Evolutionary conservation across 2,329 filamentous ascomycete genomes (phyloP), one percentile per base, ranked within the genome.

Genomic region (Stenocarpella maydis): DNA sequence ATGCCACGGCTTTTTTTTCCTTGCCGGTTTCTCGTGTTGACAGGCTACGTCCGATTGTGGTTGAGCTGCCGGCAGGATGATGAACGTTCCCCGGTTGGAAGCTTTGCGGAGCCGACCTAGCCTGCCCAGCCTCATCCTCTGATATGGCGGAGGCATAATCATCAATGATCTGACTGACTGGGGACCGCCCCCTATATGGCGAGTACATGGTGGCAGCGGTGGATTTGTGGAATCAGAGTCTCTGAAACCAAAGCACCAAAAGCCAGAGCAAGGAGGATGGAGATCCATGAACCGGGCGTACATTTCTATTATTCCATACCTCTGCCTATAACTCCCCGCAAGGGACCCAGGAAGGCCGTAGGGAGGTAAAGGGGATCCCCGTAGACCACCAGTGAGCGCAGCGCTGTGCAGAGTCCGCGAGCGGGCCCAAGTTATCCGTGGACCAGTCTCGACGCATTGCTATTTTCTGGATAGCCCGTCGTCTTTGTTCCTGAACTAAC

Each of bases 31-130:
- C 58, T 14, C 41, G 19, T 24, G 58, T 21, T 21, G 58, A 47
- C 14, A 70, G 41, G 15, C 65, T 70, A 43, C 68, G 65, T 19
- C 65, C 61, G 43, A 70, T 65, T 7, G 68, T 60, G 9, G 67
- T 50, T 19, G 69, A 19, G n/a, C 43, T 60, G 31, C 70, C 70
- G 21, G 54, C 65, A 34, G 58, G 28, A 8, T 68, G 65, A n/a
- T 39, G 43, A 39, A 71, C 50, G 7, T 71, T 64, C 45, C 67
- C 50, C 47, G 53, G 55, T 45, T 71, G 65, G 63, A 67, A 71
- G 12, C 67, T 68, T 31, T 68, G 61, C 10, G 70, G 67, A n/a
- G 67, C 61, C 10, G 41, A 19, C n/a, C 21, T 58, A 19, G 65
- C 43, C 43, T 24, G 31, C 15, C 24, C 28, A 7, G 28, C 14